Conservation (phyloP, 192 early-diverging fungal species). For the Backusella circina region DNA sequence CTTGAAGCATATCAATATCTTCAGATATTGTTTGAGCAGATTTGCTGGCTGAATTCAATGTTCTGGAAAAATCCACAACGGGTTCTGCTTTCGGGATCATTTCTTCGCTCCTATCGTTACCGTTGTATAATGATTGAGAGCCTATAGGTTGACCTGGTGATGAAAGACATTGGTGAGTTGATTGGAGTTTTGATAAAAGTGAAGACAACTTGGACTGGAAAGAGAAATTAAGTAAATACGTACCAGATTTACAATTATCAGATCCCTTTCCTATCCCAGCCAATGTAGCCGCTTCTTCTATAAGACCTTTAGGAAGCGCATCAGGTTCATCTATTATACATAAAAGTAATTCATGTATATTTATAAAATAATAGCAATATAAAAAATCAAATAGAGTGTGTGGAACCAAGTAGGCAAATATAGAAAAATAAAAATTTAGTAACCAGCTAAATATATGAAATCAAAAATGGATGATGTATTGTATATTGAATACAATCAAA, state of each 20-base stretch:
- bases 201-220: neutral
- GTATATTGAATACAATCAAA: neutral
- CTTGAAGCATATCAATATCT: conserved; percentile 25
- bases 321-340: neutral
- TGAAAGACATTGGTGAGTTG: neutral
- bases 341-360: neutral
- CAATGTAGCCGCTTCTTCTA: conserved; percentile 8
- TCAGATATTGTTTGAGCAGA: conserved; percentile 24
- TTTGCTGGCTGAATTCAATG: conserved; percentile 14
- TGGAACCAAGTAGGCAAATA: neutral
- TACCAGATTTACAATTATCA: neutral
- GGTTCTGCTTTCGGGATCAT: neutral
- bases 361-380: neutral
- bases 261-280: conserved; percentile 6
- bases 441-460: neutral
- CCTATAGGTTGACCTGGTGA: neutral
- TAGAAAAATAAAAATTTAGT: neutral
- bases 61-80: neutral
- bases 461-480: neutral
- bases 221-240: neutral
- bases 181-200: neutral
- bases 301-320: conserved; percentile 6
- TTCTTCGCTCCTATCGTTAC: neutral
- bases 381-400: neutral
- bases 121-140: neutral